A percentile compares a stretch with the other conserved stretches of the same genome.
Conservation (phyloP, 177 flowering plant genomes). For the Tripterygium wilfordii region DNA sequence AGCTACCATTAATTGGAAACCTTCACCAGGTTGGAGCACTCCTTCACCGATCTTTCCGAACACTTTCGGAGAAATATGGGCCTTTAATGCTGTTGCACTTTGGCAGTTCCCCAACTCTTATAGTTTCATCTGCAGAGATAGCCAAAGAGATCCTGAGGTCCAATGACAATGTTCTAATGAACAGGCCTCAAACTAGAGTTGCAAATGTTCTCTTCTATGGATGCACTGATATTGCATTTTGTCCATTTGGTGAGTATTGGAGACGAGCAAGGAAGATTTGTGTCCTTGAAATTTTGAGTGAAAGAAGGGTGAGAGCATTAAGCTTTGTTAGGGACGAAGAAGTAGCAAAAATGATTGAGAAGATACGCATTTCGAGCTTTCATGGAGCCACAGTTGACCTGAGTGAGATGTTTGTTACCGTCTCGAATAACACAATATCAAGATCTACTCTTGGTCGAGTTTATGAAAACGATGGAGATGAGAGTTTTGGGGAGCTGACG, state of each 20-base stretch:
- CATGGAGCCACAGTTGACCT: background rate
- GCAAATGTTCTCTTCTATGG: background rate
- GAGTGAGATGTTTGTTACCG: background rate
- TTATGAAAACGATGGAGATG: background rate
- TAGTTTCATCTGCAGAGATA: conserved; percentile 9
- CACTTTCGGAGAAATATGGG: conserved; percentile 10
- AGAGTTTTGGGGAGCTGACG: background rate
- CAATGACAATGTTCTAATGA: conserved; percentile 3
- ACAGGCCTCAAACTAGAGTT: conserved; percentile 2
- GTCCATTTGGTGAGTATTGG: conserved; percentile 8
- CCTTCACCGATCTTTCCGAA: conserved; percentile 6
- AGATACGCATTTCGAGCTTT: background rate
- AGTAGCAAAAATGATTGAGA: background rate
- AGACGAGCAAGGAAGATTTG: conserved; percentile 5
- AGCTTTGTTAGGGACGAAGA: conserved; percentile 4
- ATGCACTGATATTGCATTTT: conserved; percentile 1
- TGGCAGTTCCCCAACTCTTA: conserved; percentile 1
- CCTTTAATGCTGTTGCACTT: conserved; percentile 8
- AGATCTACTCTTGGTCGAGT: conserved; percentile 1
- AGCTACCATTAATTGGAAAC: conserved; percentile 11
- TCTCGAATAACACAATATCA: conserved; percentile 2
- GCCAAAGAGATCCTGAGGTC: conserved; percentile 3
- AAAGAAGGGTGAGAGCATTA: conserved; percentile 5
- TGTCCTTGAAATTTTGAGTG: conserved; percentile 11
- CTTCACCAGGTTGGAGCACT: conserved; percentile 14